Conservation (phyloP, 1,139 yeast genomes). For the Groenewaldozyma sp. region DNA sequence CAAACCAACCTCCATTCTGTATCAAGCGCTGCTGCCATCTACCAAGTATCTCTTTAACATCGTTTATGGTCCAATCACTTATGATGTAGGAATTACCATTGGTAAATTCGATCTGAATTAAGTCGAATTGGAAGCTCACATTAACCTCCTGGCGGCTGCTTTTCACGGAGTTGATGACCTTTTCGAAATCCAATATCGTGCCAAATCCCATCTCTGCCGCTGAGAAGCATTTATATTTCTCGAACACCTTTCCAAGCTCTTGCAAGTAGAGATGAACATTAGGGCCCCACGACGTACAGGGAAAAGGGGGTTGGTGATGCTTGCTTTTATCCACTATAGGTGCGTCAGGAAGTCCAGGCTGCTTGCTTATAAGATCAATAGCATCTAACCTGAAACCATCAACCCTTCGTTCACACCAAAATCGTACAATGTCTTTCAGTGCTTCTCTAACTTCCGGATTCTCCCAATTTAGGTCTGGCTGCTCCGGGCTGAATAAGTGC, state of each 20-base stretch:
- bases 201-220: conserved; percentile 38
- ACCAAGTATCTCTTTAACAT: conserved; percentile 38
- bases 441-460: conserved; percentile 43
- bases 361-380: conserved; percentile 47
- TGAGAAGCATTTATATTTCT: conserved; percentile 45
- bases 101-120: conserved; percentile 41
- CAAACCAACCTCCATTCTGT: conserved; percentile 53
- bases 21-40: conserved; percentile 34
- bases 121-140: conserved; percentile 44
- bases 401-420: conserved; percentile 49
- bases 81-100: conserved; percentile 13
- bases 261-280: conserved; percentile 49
- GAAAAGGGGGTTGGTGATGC: conserved; percentile 35
- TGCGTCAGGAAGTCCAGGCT: conserved; percentile 41
- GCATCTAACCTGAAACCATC: conserved; percentile 54
- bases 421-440: conserved; percentile 42
- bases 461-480: conserved; percentile 58
- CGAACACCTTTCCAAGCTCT: conserved; percentile 42
- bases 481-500: conserved; percentile 42
- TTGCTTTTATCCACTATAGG: conserved; percentile 38
- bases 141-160: conserved; percentile 43
- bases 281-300: conserved; percentile 38
- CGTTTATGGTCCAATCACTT: conserved; percentile 23
- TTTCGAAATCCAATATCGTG: conserved; percentile 21
- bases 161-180: conserved; percentile 39